Conservation (phyloP, 2,329 filamentous ascomycete genomes). For the Ophioceras dolichostomum region DNA sequence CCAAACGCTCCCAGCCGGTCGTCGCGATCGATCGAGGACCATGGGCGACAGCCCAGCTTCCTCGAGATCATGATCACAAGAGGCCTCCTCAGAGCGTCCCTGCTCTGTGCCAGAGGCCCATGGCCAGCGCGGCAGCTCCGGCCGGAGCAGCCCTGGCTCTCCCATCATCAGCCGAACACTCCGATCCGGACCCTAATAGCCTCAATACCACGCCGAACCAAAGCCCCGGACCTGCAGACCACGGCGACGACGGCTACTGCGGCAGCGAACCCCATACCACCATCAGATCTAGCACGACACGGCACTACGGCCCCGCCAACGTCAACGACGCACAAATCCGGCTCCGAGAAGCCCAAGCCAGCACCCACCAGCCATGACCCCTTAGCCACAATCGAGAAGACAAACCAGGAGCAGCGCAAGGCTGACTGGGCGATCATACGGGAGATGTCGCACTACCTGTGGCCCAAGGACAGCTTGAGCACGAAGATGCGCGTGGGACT, state of each 20-base stretch:
- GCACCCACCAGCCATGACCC: slow-evolving; percentile 26
- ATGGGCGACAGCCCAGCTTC: neutral
- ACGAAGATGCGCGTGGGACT: slow-evolving; percentile 77
- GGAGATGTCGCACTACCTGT: slow-evolving; percentile 92
- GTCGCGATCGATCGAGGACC: no score
- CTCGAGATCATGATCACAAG: slow-evolving; percentile 6
- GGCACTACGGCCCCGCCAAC: no score
- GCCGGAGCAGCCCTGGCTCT: slow-evolving; percentile 3
- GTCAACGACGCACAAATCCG: neutral
- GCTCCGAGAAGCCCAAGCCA: neutral
- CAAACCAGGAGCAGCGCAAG: slow-evolving; percentile 79
- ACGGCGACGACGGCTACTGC: no score
- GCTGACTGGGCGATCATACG: slow-evolving; percentile 98
- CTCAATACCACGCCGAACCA: neutral
- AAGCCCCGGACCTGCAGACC: no score
- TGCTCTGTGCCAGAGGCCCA: slow-evolving; percentile 5
- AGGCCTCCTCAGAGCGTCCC: slow-evolving; percentile 6
- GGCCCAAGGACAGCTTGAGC: slow-evolving; percentile 78
- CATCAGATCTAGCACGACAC: no score
- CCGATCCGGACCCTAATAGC: neutral
- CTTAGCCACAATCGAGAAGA: slow-evolving; percentile 53
- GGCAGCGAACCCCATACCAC: no score
- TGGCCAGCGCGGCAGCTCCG: slow-evolving; percentile 2
- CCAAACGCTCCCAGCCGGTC: no score
- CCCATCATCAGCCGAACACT: neutral